phyloP scores from a whole-genome alignment of 1,284 basidiomycete genomes.

The Laetiporus sulphureus region DNA sequence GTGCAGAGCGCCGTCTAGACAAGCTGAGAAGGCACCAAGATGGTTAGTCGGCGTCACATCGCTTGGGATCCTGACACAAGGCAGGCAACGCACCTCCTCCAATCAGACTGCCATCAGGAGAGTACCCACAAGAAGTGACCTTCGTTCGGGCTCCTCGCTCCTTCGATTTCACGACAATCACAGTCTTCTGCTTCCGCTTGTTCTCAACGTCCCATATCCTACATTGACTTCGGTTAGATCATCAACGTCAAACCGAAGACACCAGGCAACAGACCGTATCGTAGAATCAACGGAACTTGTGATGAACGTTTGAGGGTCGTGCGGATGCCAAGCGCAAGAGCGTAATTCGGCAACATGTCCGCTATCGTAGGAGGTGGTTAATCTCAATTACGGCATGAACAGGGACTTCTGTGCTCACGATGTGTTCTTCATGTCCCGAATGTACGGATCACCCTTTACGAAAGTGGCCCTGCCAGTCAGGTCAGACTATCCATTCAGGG shows the following conservation, averaged over 20 bases:
- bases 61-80: background rate
- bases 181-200: conserved; percentile 84
- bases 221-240: background rate
- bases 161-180: conserved; percentile 95
- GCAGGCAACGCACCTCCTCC: conserved; percentile 62
- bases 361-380: conserved; percentile 33
- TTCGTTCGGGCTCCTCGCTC: conserved; percentile 94
- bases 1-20: conserved; percentile 86
- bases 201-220: conserved; percentile 94
- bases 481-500: conserved; percentile 35
- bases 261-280: conserved; percentile 54
- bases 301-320: conserved; percentile 76
- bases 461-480: conserved; percentile 69
- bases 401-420: conserved; percentile 59
- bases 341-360: conserved; percentile 94
- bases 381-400: background rate
- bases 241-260: conserved; percentile 3
- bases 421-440: conserved; percentile 98
- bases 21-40: conserved; percentile 43
- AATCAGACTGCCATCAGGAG: conserved; percentile 79
- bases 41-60: conserved; percentile 4
- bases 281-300: conserved; percentile 95
- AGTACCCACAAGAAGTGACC: conserved; percentile 83
- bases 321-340: conserved; percentile 89
- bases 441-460: conserved; percentile 95